A percentile compares a stretch with the other conserved stretches of the same genome.
Conservation (phyloP, 208 protist species). For the Crithidia sp. region DNA sequence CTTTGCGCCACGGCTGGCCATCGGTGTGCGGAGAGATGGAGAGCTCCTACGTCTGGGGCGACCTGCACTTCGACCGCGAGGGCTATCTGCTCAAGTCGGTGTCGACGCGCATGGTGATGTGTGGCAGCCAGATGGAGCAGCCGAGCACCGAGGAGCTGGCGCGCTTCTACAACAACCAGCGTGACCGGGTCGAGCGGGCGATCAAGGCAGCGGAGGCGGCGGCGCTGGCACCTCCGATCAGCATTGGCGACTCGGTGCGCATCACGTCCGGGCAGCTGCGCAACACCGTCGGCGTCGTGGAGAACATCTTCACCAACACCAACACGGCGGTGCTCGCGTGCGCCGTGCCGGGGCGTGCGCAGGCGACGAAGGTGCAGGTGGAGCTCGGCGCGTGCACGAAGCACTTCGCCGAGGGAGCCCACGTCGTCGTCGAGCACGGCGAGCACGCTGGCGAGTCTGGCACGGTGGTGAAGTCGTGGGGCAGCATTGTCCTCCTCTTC, state of each 20-base stretch:
- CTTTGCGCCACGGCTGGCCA: slow-evolving; percentile 74
- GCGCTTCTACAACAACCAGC: slow-evolving; percentile 86
- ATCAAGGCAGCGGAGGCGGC: slow-evolving; percentile 38
- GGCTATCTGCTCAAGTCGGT: slow-evolving; percentile 86
- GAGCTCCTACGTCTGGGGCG: slow-evolving; percentile 79
- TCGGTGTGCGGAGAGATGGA: slow-evolving; percentile 62
- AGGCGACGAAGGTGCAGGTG: slow-evolving; percentile 76
- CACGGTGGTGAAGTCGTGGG: slow-evolving; percentile 82
- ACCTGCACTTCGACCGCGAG: slow-evolving; percentile 85
- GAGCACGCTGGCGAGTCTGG: slow-evolving; percentile 84
- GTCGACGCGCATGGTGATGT: slow-evolving; percentile 74
- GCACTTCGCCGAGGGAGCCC: slow-evolving; percentile 83
- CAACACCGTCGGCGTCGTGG: slow-evolving; percentile 72
- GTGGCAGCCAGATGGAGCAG: slow-evolving; percentile 65
- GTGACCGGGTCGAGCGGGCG: slow-evolving; percentile 74
- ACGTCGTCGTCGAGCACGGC: slow-evolving; percentile 86
- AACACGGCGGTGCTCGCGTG: slow-evolving; percentile 74
- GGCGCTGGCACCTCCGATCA: slow-evolving; percentile 30
- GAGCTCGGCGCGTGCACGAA: slow-evolving; percentile 82
- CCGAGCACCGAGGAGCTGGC: slow-evolving; percentile 86
- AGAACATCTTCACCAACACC: slow-evolving; percentile 77
- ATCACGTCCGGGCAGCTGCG: slow-evolving; percentile 80
- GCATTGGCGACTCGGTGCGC: slow-evolving; percentile 79
- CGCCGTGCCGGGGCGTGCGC: slow-evolving; percentile 48
- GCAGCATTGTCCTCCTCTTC: slow-evolving; percentile 81